Percentiles rank a stretch among this genome's conserved stretches.
Conservation (phyloP, 345 rosid genomes). For the Hypericum perforatum region DNA sequence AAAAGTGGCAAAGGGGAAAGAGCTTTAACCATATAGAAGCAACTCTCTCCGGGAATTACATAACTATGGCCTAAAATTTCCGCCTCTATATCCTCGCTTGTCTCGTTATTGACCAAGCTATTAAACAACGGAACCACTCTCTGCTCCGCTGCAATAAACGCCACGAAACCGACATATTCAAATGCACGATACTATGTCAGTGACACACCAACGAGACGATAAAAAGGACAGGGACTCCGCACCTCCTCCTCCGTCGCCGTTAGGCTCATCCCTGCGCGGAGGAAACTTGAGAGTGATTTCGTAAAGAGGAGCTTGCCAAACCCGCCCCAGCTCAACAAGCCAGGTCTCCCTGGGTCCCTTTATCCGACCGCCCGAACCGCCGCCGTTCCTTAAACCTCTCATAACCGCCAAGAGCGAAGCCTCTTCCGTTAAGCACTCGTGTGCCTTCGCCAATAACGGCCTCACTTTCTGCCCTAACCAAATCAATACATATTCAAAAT, state of each 20-base stretch:
- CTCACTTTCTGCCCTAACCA: conserved; percentile 36
- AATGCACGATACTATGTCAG: not conserved
- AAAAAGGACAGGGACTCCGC: too few relatives aligned
- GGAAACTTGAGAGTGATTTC: conserved; percentile 44
- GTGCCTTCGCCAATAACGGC: conserved; percentile 38
- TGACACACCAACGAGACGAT: too few relatives aligned
- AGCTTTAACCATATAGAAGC: conserved; percentile 66
- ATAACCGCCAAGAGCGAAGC: conserved; percentile 33
- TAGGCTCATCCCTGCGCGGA: conserved; percentile 6
- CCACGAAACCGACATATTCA: conserved; percentile 11
- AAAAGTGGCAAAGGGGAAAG: not conserved
- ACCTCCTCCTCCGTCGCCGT: conserved; percentile 22
- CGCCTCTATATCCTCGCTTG: conserved; percentile 49
- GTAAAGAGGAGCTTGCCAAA: conserved; percentile 73
- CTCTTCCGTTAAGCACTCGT: conserved; percentile 33
- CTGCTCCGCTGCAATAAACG: conserved; percentile 16
- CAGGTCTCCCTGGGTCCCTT: conserved; percentile 18
- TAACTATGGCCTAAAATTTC: conserved; percentile 39
- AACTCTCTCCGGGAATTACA: conserved; percentile 51
- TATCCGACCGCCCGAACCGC: conserved; percentile 11
- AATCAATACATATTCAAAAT: not conserved
- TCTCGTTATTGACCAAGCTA: conserved; percentile 47
- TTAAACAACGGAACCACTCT: conserved; percentile 44
- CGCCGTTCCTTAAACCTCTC: conserved; percentile 30
- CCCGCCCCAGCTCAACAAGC: conserved; percentile 53